Base-by-base conservation (phyloP, 768 basidiomycete species). In the Pulveroboletus sp. region DNA sequence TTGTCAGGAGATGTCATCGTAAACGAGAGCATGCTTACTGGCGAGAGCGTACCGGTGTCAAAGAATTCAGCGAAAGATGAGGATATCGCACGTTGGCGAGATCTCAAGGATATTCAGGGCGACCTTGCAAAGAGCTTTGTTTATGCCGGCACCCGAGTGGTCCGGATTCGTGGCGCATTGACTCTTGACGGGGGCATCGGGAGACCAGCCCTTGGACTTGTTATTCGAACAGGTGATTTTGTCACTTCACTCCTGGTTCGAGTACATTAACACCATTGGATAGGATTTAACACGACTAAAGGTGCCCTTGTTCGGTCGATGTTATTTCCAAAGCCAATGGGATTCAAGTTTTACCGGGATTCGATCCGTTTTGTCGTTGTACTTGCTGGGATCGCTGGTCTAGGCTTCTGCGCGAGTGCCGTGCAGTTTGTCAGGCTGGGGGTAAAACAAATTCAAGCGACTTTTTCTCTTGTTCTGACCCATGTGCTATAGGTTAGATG, bases 1-100 rank as follows among this genome's bases (percentile, higher is more conserved):
- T 81, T 99, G 27, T 90, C 92, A 2, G 96, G 96, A 1, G 96
- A 99, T 66, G 93, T 93, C 2, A 95, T 99, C 50, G 87, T 98
- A 44, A 98, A 98, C 66, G 96, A 99, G 71, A 95, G 93, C 55
- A 98, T 99, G 96, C 80, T 99, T 21, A 98, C 96, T 0, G 96
- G 96, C 11, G 96, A 99, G 70, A 96, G 93, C 56, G 91, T 99
- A 0, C 96, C 96, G 2, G 92, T 99, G 45, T 89, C 89, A 65
- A 99, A 99, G 66, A 69, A 80, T 17, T 87, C 94, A 0, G 78
- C 86, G 51, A 92, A 85, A 61, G 87, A 92, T 57, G 85, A 85
- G 26, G 85, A 85, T 46, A 75, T 97, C 37, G 65, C 69, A 38
- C 76, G 72, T 55, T 93, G 89, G 90, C 78, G 69, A 57, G 80